Evolutionary conservation across 2,329 filamentous ascomycete genomes (phyloP), one percentile per base, ranked within the genome.

Genomic region (Beauveria medogensis): DNA sequence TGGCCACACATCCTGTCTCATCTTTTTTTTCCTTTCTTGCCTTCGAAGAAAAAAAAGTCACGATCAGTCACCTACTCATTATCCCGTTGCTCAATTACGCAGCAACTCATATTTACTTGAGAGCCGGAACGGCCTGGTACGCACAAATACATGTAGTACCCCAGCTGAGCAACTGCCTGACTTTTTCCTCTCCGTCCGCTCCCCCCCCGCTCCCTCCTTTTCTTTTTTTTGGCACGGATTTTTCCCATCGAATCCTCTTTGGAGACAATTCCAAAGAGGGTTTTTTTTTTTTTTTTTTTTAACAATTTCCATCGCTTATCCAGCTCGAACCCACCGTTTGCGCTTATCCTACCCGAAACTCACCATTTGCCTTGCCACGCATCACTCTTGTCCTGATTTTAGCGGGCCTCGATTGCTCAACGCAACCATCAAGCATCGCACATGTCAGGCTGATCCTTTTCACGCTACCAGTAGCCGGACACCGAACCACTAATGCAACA

Each of bases 401-500:
- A 53, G 56, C 56, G 48, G 56, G 56, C 56, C 56, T 46, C 34
- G 30, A 4, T 43, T 10, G 41, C 47, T 60, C 46, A 57, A 48
- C 55, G 55, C 55, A 24, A 16, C 41, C 41, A 43, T 43, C 41
- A 37, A 14, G 5, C 34, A 37, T 56, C 48, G 60, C 60, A 57
- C 46, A 56, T 56, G 46, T 56, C 54, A 62, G 54, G 60, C 60
- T 57, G 52, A 55, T 40, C 50, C 30, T 48, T 60, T n/a, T 20
- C 28, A 37, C 34, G 34, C 34, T 37, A 37, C 34, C 34, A 37
- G 34, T 37, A 47, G 55, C 55, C 55, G 41, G 43, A 37, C 34
- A 37, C 34, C 34, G 34, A 37, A 37, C 41, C 55, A 28, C 48
- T 41, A 30, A 60, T 60, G 57, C 26, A 46, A 60, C 65, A 63